These are phyloP conservation scores for Globisporangium lucens DNA, from an alignment of 352 stramenopile species.

Conservation along the genomic window DNA sequence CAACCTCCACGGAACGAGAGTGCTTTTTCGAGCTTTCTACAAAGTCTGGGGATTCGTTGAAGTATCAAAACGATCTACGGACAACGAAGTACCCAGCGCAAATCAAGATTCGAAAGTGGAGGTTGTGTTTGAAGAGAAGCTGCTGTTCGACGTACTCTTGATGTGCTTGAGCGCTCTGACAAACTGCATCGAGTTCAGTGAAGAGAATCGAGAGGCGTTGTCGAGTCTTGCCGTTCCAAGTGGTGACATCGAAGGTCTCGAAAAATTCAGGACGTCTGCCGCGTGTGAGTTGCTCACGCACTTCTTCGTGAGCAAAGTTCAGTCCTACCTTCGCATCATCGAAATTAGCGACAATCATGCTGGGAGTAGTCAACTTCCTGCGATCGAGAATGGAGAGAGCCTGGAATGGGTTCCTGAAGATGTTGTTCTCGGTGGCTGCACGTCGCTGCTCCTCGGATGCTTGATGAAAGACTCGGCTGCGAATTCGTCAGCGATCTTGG, in stretches of 20 bases:
- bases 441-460: slow-evolving; percentile 65
- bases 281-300: slow-evolving; percentile 37
- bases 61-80: background rate
- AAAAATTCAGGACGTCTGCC: slow-evolving; percentile 9
- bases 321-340: slow-evolving; percentile 54
- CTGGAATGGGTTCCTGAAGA: slow-evolving; percentile 65
- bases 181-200: slow-evolving; percentile 66
- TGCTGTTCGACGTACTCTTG: slow-evolving; percentile 55
- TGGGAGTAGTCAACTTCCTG: background rate
- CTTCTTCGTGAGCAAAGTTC: slow-evolving; percentile 55
- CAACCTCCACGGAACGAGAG: slow-evolving; percentile 31
- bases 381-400: slow-evolving; percentile 19
- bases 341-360: slow-evolving; percentile 28
- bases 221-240: slow-evolving; percentile 16
- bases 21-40: slow-evolving; percentile 46
- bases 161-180: slow-evolving; percentile 66
- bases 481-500: slow-evolving; percentile 38
- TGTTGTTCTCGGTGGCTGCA: slow-evolving; percentile 67
- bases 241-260: slow-evolving; percentile 1
- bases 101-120: background rate
- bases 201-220: slow-evolving; percentile 45
- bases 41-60: slow-evolving; percentile 24
- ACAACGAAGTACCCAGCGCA: background rate
- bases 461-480: slow-evolving; percentile 51
- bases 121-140: slow-evolving; percentile 30